Percentiles rank a stretch among this genome's conserved stretches.
phyloP scores from a whole-genome alignment of 805 yeast species.

The Komagataella pseudopastoris region DNA sequence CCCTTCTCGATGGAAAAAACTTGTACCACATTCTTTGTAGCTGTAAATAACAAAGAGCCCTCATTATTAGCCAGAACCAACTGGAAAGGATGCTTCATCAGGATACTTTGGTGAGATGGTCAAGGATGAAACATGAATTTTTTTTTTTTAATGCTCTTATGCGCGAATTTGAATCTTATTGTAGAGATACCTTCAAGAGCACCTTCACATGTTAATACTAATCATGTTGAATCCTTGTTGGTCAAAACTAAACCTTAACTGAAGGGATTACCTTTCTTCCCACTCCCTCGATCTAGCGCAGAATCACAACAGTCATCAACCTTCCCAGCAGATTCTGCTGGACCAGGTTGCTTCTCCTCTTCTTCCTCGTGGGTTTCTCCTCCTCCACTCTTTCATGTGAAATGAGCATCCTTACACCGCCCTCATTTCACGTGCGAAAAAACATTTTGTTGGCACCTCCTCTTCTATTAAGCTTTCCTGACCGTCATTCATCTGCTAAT shows the following conservation, averaged over 20 bases:
- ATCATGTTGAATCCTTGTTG: not conserved
- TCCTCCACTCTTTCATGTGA: not conserved
- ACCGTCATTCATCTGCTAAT: not conserved
- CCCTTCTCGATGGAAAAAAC: constrained; percentile 31
- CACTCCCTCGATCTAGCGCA: not conserved
- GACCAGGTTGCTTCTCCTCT: not conserved
- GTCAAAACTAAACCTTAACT: not conserved
- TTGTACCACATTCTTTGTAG: constrained; percentile 45
- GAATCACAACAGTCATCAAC: too few species aligned
- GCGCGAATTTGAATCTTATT: not conserved
- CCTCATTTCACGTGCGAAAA: not conserved
- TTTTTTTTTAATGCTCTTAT: not conserved
- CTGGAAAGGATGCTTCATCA: constrained; percentile 65
- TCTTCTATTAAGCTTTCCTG: not conserved
- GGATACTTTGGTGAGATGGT: constrained; percentile 1
- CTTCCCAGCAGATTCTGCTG: not conserved
- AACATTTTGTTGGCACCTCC: not conserved
- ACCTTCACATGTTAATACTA: not conserved
- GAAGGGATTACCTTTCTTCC: not conserved
- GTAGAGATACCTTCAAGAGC: too few species aligned
- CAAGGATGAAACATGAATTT: not conserved
- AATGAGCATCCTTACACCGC: not conserved
- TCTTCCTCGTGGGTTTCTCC: not conserved
- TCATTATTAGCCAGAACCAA: constrained; percentile 28
- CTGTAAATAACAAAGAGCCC: constrained; percentile 37